Conservation (phyloP, 371 early-diverging fungal genomes). For the Mortierella sp. region DNA sequence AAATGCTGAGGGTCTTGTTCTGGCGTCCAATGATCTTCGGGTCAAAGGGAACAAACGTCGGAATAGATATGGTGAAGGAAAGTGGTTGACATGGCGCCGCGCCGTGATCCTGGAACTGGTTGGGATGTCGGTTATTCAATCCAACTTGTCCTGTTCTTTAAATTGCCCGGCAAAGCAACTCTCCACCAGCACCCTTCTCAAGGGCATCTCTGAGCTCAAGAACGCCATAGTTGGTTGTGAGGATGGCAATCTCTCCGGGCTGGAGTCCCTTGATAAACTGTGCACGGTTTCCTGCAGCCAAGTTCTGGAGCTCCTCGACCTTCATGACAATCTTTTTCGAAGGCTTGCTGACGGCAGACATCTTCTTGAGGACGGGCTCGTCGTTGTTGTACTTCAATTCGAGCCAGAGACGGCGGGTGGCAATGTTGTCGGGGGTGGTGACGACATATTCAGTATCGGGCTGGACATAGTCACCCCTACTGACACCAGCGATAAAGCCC, state of each 20-base stretch:
- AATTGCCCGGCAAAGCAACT: constrained; percentile 84
- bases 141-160: constrained; percentile 22
- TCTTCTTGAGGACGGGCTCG: constrained; percentile 79
- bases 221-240: constrained; percentile 92
- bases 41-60: neutral
- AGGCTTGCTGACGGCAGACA: constrained; percentile 87
- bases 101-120: neutral
- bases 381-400: constrained; percentile 93
- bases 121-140: neutral
- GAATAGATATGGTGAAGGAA: neutral
- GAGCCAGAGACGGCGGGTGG: constrained; percentile 93
- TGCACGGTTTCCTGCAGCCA: constrained; percentile 80
- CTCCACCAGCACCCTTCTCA: constrained; percentile 88
- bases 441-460: constrained; percentile 80
- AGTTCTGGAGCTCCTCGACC: constrained; percentile 81
- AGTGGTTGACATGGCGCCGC: constrained; percentile 1
- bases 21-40: neutral
- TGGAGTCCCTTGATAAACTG: constrained; percentile 85
- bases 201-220: constrained; percentile 94
- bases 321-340: constrained; percentile 86
- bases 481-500: constrained; percentile 89
- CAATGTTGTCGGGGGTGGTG: constrained; percentile 86
- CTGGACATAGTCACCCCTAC: constrained; percentile 84
- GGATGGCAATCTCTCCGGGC: constrained; percentile 93
- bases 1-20: neutral